Evolutionary conservation across 768 basidiomycete species (phyloP), one percentile per base, ranked within the genome.

Genomic region (Tulasnella sp.): DNA sequence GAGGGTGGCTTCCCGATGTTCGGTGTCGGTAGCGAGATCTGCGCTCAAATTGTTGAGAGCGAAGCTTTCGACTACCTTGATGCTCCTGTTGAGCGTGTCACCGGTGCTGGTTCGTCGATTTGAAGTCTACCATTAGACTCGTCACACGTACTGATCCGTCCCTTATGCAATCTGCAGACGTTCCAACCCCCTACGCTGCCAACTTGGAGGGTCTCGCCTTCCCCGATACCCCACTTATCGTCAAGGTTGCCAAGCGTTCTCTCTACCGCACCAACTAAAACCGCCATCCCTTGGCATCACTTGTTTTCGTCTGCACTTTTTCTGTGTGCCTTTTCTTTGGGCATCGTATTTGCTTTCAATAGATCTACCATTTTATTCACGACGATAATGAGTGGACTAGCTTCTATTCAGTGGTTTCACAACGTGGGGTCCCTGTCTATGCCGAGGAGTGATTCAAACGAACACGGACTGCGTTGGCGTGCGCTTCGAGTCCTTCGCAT

Each of bases 1-100:
- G 97, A 99, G 82, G 96, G 96, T 81, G 97, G 97, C 42, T 99
- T 97, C 94, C 97, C 97, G 42, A 89, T 87, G 66, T 98, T 98
- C 80, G 94, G 97, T 83, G 96, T 99, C 71, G 97, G 97, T 75
- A 95, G 94, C 77, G 97, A 99, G 82, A 96, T 99, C 77, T 93
- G 92, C 76, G 97, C 97, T 16, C 95, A 98, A 81, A 94, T 98
- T 77, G 85, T 96, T 71, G 97, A 99, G 85, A 93, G 92, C 77
- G 94, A 97, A 77, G 96, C 95, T 2, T 99, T 96, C 79, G 95
- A 98, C 83, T 98, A 94, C 84, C 90, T 99, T 40, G 97, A 99
- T 82, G 95, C 96, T 22, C 95, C 97, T 16, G 93, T 98, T 70
- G 97, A 99, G 85, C 90, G 97, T 75, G 85, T 99, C 75, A 98